Evolutionary conservation across 345 rosid species (phyloP), one percentile per base, ranked within the genome.

Genomic region (Eucalyptus microcorys): DNA sequence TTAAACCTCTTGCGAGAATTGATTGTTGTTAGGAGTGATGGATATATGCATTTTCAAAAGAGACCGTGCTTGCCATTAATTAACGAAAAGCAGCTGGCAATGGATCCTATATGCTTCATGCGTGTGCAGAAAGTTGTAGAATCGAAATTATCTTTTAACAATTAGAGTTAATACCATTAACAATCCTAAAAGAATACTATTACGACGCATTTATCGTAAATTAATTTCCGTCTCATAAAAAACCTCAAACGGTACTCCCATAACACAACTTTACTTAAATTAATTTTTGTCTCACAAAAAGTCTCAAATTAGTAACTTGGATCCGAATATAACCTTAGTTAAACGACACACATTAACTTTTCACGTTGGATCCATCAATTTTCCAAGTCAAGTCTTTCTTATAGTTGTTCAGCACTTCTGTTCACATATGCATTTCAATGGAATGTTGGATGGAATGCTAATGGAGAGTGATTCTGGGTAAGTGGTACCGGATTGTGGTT

Each of bases 391-490:
- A n/a, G 34, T 64, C 10, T 61, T 10, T 64, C 21, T 64, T 64
- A 4, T 4, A 0, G 40, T n/a, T 11, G 0, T 2, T 16, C 3
- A 3, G 10, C 19, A 15, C 76, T n/a, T 64, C 1, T n/a, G 3
- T 64, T 64, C 37, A 64, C 76, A 14, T 64, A 1, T 64, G 76
- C 21, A 7, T n/a, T 7, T n/a, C n/a, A 64, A 64, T 4, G 37
- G 37, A 7, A 64, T 3, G 10, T 64, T n/a, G 19, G 37, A 64
- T 3, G 10, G 76, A 64, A 64, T n/a, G 21, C 40, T 14, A 14
- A n/a, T 14, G 37, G 21, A 64, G 21, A 17, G 40, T n/a, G 76
- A 64, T 15, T 15, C 4, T n/a, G 40, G 76, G 6, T 14, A 14
- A 4, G 6, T 30, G 34, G 26, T 52, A 52, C 2, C 7, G 5